A percentile compares a stretch with the other conserved stretches of the same genome.
phyloP scores from a whole-genome alignment of 768 basidiomycete genomes.

The Auricularia sp. region DNA sequence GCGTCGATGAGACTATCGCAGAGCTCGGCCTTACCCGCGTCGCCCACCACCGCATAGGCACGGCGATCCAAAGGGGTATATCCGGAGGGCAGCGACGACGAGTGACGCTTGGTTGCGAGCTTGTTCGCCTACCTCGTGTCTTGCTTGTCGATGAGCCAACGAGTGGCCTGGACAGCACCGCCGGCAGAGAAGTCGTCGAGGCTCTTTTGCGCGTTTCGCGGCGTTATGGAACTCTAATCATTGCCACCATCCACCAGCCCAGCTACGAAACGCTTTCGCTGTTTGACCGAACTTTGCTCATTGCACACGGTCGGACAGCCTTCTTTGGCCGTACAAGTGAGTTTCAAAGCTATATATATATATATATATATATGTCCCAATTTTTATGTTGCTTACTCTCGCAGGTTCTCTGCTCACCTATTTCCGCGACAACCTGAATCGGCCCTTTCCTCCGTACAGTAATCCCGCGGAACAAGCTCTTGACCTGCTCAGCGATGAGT shows the following conservation, averaged over 20 bases:
- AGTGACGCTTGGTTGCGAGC: conserved; percentile 47
- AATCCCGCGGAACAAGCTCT: conserved; percentile 55
- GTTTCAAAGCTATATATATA: neutral
- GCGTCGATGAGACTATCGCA: conserved; percentile 36
- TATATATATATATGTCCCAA: conserved; percentile 10
- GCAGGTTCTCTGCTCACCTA: conserved; percentile 18
- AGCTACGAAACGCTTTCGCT: conserved; percentile 48
- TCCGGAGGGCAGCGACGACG: conserved; percentile 61
- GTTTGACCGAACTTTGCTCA: conserved; percentile 50
- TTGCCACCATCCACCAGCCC: conserved; percentile 63
- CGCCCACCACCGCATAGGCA: conserved; percentile 45
- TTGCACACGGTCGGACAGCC: conserved; percentile 43
- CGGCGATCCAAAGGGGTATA: conserved; percentile 47
- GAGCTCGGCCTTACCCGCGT: conserved; percentile 40
- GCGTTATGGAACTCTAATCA: conserved; percentile 42
- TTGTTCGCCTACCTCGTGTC: conserved; percentile 51
- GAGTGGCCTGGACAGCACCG: conserved; percentile 43
- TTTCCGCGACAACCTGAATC: conserved; percentile 16
- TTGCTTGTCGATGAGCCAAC: conserved; percentile 57
- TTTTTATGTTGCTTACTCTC: conserved; percentile 24
- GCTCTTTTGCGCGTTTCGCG: conserved; percentile 35
- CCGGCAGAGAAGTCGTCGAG: conserved; percentile 33
- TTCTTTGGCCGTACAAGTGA: conserved; percentile 27
- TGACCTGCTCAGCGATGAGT: conserved; percentile 45
- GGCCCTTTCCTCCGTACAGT: conserved; percentile 25